Percentiles rank a stretch among this genome's conserved stretches.
These are phyloP conservation scores for Furcasterigmium furcatum DNA, from an alignment of 2,329 filamentous ascomycete species.

Conservation along the genomic window DNA sequence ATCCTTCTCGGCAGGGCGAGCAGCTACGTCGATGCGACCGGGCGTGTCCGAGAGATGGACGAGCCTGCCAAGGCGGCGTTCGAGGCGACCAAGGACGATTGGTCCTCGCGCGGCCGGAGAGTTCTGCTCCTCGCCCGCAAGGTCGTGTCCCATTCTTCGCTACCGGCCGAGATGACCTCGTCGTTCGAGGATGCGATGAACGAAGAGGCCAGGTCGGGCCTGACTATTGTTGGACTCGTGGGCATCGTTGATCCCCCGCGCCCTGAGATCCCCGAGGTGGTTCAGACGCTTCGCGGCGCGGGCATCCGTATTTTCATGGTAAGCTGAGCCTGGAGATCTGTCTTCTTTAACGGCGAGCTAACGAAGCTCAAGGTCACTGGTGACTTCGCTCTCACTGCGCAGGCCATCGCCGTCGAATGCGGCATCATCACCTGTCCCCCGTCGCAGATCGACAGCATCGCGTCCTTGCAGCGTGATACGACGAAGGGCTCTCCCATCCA, in stretches of 20 bases:
- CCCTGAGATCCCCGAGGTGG: conserved; percentile 65
- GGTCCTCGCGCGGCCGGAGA: conserved; percentile 66
- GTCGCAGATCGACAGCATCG: conserved; percentile 47
- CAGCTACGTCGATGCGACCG: conserved; percentile 52
- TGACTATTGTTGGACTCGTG: conserved; percentile 71
- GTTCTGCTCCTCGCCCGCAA: conserved; percentile 67
- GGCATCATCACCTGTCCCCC: conserved; percentile 61
- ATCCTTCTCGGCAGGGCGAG: conserved; percentile 64
- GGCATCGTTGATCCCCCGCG: conserved; percentile 78
- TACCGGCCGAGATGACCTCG: conserved; percentile 5
- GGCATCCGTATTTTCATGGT: conserved; percentile 79
- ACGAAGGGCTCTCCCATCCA: conserved; percentile 13
- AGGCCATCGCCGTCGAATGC: conserved; percentile 69
- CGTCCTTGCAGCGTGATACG: conserved; percentile 44
- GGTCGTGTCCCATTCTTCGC: conserved; percentile 33
- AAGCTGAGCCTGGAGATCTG: conserved; percentile 8
- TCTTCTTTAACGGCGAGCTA: too few species aligned
- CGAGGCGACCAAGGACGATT: conserved; percentile 61
- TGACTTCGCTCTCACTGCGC: conserved; percentile 72
- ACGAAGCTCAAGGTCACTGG: conserved; percentile 76
- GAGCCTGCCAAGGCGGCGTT: conserved; percentile 39
- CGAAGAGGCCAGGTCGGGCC: conserved; percentile 48
- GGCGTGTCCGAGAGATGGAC: conserved; percentile 48
- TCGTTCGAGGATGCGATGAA: conserved; percentile 56
- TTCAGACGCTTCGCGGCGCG: conserved; percentile 64